phyloP scores from a whole-genome alignment of 2,329 filamentous ascomycete species.

The Diatrype stigma region DNA sequence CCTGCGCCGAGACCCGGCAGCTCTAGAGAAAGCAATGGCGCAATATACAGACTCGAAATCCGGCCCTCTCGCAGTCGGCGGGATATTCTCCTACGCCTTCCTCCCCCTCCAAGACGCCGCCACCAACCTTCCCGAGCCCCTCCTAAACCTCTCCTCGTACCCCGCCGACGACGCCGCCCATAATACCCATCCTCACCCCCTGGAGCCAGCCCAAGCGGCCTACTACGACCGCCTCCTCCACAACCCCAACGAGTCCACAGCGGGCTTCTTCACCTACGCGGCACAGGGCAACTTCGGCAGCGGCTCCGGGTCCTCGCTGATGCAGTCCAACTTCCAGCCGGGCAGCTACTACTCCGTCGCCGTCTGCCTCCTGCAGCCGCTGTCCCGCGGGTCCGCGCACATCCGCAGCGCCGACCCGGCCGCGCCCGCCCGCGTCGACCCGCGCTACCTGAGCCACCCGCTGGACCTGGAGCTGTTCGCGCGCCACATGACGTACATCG shows the following conservation, averaged over 20 bases:
- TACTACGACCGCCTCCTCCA: slow-evolving; percentile 1
- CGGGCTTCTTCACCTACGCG: slow-evolving; percentile 3
- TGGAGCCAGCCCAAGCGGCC: neutral
- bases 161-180: neutral
- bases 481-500: neutral
- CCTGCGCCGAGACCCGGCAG: neutral
- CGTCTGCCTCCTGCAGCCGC: slow-evolving; percentile 5
- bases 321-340: slow-evolving; percentile 1
- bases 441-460: slow-evolving; percentile 8
- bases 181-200: neutral
- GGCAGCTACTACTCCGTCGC: slow-evolving; percentile 2
- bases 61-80: neutral
- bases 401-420: slow-evolving; percentile 3
- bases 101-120: neutral
- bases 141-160: neutral
- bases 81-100: neutral
- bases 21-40: neutral
- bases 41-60: neutral
- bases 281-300: slow-evolving; percentile 3
- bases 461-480: slow-evolving; percentile 11
- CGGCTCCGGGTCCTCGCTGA: neutral
- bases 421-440: slow-evolving; percentile 5
- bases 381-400: slow-evolving; percentile 13
- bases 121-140: neutral
- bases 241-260: slow-evolving; percentile 1